A percentile compares a stretch with the other conserved stretches of the same genome.
phyloP scores from a whole-genome alignment of 2,329 filamentous ascomycete species.

The Westerdykella aurantiaca region DNA sequence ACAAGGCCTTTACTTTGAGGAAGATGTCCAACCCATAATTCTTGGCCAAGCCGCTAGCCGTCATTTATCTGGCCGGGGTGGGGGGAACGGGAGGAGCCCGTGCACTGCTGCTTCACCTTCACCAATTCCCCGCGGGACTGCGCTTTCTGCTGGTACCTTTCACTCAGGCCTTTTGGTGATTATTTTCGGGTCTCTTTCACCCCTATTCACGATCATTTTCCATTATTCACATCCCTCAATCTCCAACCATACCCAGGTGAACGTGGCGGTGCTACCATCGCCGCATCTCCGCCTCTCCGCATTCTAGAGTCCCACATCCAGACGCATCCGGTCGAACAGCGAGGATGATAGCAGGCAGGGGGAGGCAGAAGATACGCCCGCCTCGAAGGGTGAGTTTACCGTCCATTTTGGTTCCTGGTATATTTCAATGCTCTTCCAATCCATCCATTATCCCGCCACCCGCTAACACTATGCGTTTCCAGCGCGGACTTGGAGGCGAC shows the following conservation, averaged over 20 bases:
- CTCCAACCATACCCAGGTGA: no score
- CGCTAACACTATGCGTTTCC: slow-evolving; percentile 5
- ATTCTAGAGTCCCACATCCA: no score
- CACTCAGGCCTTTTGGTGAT: no score
- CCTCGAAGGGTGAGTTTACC: slow-evolving; percentile 57
- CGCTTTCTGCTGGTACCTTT: not conserved
- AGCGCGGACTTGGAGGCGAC: slow-evolving; percentile 55
- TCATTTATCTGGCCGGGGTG: no score
- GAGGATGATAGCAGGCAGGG: slow-evolving; percentile 50
- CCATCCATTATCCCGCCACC: not conserved
- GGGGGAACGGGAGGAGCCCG: not conserved
- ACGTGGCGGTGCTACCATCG: not conserved
- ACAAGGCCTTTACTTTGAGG: no score
- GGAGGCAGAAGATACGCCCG: slow-evolving; percentile 59
- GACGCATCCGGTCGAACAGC: no score
- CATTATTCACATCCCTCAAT: no score
- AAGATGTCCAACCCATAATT: no score
- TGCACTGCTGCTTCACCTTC: not conserved
- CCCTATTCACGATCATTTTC: no score
- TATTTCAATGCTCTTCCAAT: not conserved
- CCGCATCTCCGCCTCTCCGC: not conserved
- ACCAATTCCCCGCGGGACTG: not conserved
- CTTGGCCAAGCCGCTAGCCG: no score
- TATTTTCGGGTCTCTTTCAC: no score
- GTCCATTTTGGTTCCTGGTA: not conserved